phyloP scores from a whole-genome alignment of 495 filamentous ascomycete species.

The Penicillium odoratum region DNA sequence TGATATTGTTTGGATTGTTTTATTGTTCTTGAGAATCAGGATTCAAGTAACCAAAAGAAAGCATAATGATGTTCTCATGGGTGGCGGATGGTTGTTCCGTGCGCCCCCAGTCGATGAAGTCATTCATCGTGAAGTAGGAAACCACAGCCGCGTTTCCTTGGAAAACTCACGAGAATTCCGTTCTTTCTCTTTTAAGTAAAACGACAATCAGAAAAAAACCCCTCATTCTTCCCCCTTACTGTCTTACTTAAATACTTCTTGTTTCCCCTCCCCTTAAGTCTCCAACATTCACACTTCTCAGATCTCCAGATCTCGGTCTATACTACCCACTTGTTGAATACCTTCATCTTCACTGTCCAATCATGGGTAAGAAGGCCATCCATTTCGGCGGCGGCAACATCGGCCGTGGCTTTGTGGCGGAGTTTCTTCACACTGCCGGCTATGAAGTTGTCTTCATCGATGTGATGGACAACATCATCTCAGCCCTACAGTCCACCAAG shows the following conservation, averaged over 20 bases:
- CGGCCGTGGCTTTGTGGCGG: constrained; percentile 65
- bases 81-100: constrained; percentile 28
- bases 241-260: background rate
- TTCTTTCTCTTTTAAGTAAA: background rate
- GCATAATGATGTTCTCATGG: constrained; percentile 21
- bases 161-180: background rate
- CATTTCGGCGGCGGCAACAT: constrained; percentile 97
- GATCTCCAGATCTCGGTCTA: background rate
- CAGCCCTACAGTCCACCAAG: constrained; percentile 66
- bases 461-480: constrained; percentile 79
- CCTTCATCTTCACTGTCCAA: constrained; percentile 19
- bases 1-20: no score
- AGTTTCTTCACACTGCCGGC: constrained; percentile 71
- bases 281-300: background rate
- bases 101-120: constrained; percentile 27
- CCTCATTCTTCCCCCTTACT: background rate
- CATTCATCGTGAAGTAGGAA: constrained; percentile 16
- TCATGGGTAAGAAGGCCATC: constrained; percentile 75
- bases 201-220: background rate
- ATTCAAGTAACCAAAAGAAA: background rate
- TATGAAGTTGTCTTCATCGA: constrained; percentile 96
- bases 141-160: constrained; percentile 3
- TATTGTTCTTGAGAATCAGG: no score
- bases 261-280: background rate
- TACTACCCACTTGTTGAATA: background rate